These are phyloP conservation scores for Novakomyces olei DNA, from an alignment of 805 yeast species.

Conservation along the genomic window DNA sequence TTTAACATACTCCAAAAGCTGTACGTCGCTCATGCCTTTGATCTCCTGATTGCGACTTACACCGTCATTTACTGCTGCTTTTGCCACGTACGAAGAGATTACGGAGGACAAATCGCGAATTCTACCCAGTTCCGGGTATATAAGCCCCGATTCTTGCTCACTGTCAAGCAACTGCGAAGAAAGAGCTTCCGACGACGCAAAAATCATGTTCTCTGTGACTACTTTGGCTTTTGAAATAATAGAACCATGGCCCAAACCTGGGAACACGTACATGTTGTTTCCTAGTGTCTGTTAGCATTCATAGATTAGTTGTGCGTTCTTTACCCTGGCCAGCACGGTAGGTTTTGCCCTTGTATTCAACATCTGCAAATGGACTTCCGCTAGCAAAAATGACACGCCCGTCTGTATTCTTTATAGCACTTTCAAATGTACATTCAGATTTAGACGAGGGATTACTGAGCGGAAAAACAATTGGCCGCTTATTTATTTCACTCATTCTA, in stretches of 20 bases:
- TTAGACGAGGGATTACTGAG: not conserved
- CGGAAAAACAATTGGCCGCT: not conserved
- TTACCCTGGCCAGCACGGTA: too few relatives aligned
- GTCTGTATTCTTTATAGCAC: not conserved
- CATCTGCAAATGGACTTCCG: not conserved
- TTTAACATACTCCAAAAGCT: not conserved
- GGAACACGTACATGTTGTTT: slow-evolving; percentile 77
- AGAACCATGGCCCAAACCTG: slow-evolving; percentile 78
- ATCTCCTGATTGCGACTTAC: not conserved
- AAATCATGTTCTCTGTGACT: slow-evolving; percentile 16
- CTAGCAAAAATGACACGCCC: not conserved
- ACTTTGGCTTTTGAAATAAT: slow-evolving; percentile 48
- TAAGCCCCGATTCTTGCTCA: not conserved
- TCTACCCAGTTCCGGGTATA: not conserved
- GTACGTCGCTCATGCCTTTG: not conserved
- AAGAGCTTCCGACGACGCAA: not conserved
- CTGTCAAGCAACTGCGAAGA: not conserved
- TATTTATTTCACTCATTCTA: not conserved
- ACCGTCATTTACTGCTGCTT: not conserved
- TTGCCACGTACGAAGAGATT: not conserved
- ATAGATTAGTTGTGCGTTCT: too few relatives aligned
- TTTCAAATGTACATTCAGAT: not conserved
- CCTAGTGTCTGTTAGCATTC: slow-evolving; percentile 55
- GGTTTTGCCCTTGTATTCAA: slow-evolving; percentile 20
- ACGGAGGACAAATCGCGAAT: not conserved